Conservation (phyloP, 2,329 filamentous ascomycete species). For the Dryadomyces quercus-mongolicae region DNA sequence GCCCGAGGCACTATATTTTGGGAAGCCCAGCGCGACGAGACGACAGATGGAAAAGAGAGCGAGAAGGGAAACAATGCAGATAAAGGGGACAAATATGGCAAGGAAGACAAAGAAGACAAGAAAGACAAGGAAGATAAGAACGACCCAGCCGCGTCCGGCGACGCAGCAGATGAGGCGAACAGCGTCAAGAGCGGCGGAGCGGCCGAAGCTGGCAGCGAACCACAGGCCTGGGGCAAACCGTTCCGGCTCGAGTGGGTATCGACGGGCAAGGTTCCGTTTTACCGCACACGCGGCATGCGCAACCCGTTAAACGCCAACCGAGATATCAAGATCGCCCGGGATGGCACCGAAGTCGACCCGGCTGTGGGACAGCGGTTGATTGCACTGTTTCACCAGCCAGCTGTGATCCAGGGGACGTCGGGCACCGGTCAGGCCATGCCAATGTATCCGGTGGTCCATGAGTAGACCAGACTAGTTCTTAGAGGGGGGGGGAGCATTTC, state of each 20-base stretch:
- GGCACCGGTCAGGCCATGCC: not conserved
- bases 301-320: conserved; percentile 94
- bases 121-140: not conserved
- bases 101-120: not conserved
- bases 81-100: not conserved
- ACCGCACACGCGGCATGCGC: conserved; percentile 71
- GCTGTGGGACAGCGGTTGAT: conserved; percentile 64
- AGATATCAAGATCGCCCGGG: conserved; percentile 90
- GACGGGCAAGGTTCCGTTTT: conserved; percentile 73
- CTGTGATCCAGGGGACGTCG: not conserved
- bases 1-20: conserved; percentile 94
- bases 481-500: not conserved
- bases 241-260: conserved; percentile 89
- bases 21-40: conserved; percentile 54
- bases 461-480: no score
- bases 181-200: conserved; percentile 25
- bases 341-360: conserved; percentile 87
- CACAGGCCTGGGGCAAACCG: conserved; percentile 76
- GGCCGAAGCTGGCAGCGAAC: conserved; percentile 25
- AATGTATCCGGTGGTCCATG: not conserved
- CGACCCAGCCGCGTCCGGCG: not conserved
- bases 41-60: conserved; percentile 16
- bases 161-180: conserved; percentile 14
- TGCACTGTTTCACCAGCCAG: conserved; percentile 55
- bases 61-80: not conserved